Evolutionary conservation across 1,284 basidiomycete genomes (phyloP).

Genomic region (Mycena citricolor): DNA sequence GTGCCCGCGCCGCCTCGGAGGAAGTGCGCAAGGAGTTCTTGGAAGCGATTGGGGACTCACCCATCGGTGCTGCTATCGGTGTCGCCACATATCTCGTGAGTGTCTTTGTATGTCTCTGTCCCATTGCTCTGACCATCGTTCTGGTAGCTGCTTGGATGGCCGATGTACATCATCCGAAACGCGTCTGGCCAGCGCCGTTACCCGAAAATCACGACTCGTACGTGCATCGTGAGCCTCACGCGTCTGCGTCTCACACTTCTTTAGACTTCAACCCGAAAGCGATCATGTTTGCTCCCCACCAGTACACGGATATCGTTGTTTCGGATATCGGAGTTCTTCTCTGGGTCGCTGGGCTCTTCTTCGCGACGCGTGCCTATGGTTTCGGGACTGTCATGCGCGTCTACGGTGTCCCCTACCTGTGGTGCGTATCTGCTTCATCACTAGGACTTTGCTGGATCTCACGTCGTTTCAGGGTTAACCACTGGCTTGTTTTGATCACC

Average conservation of each 20-base stretch:
- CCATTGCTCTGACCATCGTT: not conserved
- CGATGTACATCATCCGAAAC: conserved; percentile 82
- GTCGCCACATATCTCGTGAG: conserved; percentile 72
- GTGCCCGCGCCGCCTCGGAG: conserved; percentile 67
- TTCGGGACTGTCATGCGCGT: conserved; percentile 77
- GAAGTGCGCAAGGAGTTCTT: conserved; percentile 77
- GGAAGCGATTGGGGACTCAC: conserved; percentile 93
- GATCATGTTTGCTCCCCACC: conserved; percentile 85
- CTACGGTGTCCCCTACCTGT: conserved; percentile 91
- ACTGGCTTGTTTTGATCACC: conserved; percentile 91
- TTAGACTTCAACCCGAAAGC: conserved; percentile 82
- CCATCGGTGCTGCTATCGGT: conserved; percentile 72
- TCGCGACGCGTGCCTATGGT: conserved; percentile 64
- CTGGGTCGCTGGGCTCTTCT: conserved; percentile 64
- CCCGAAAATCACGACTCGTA: conserved; percentile 82
- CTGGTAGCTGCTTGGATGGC: conserved; percentile 79
- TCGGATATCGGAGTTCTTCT: conserved; percentile 85
- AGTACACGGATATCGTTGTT: conserved; percentile 75
- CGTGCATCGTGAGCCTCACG: conserved; percentile 29
- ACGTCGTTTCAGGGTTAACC: conserved; percentile 58
- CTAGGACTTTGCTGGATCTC: not conserved
- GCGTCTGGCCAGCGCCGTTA: conserved; percentile 89
- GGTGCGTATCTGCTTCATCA: conserved; percentile 42
- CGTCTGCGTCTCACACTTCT: not conserved
- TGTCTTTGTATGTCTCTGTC: conserved; percentile 17